Evolutionary conservation across 2,329 filamentous ascomycete species (phyloP).

Genomic region (Juglanconis sp.): DNA sequence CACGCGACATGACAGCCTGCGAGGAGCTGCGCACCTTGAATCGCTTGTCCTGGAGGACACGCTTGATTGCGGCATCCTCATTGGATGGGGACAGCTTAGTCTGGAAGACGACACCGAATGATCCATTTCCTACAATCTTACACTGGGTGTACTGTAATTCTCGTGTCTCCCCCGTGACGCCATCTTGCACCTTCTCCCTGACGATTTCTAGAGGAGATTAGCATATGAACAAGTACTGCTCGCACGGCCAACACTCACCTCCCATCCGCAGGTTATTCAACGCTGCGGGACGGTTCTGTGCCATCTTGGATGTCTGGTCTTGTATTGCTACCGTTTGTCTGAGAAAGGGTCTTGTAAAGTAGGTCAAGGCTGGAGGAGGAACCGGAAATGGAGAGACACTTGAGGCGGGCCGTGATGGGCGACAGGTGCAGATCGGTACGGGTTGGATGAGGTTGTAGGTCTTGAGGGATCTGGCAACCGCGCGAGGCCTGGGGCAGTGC

Average conservation of each 20-base stretch:
- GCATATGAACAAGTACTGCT: conserved; percentile 19
- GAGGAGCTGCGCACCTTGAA: conserved; percentile 72
- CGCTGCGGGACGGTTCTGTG: conserved; percentile 85
- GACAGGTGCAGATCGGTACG: conserved; percentile 16
- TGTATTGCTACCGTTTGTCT: conserved; percentile 25
- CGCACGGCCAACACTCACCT: conserved; percentile 62
- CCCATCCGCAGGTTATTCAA: conserved; percentile 91
- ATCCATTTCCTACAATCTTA: conserved; percentile 99
- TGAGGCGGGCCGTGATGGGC: conserved; percentile 33
- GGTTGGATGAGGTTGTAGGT: not conserved
- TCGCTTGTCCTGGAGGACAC: conserved; percentile 96
- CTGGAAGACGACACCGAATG: conserved; percentile 98
- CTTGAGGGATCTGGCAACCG: conserved; percentile 4
- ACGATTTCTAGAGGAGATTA: conserved; percentile 71
- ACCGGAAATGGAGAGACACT: conserved; percentile 20
- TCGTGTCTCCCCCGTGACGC: conserved; percentile 90
- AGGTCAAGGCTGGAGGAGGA: conserved; percentile 19
- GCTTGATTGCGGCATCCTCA: conserved; percentile 98
- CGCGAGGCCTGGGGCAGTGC: conserved; percentile 1
- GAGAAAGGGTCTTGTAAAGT: conserved; percentile 10
- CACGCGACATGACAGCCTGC: not conserved
- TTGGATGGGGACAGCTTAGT: conserved; percentile 97
- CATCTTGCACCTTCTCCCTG: conserved; percentile 98
- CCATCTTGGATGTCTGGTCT: conserved; percentile 55
- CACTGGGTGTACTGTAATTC: conserved; percentile 98